Percentiles rank a stretch among this genome's conserved stretches.
phyloP scores from a whole-genome alignment of 352 stramenopile species.

The Globisporangium paroecandrum region DNA sequence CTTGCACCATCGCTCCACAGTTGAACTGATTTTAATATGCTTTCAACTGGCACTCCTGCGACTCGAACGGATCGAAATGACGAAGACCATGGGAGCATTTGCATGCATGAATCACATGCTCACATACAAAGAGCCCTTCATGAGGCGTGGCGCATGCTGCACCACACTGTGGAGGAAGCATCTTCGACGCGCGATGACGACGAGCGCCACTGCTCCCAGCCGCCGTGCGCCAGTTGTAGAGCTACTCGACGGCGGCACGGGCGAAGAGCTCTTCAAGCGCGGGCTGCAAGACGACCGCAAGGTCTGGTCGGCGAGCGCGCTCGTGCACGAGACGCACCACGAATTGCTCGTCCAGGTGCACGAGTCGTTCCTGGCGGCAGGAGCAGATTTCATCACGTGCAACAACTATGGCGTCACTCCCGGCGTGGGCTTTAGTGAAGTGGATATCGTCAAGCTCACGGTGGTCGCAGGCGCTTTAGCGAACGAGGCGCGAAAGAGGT shows the following conservation, averaged over 20 bases:
- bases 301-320: slow-evolving; percentile 86
- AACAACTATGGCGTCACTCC: slow-evolving; percentile 91
- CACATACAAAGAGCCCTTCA: not conserved
- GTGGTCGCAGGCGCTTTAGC: slow-evolving; percentile 57
- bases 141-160: not conserved
- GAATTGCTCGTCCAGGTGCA: slow-evolving; percentile 74
- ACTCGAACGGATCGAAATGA: no score
- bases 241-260: slow-evolving; percentile 87
- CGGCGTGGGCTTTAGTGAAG: slow-evolving; percentile 74
- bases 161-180: not conserved
- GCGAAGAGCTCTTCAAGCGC: slow-evolving; percentile 86
- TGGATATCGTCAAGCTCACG: slow-evolving; percentile 57
- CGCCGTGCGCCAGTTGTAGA: slow-evolving; percentile 15
- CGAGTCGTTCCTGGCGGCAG: slow-evolving; percentile 72
- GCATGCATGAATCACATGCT: no score
- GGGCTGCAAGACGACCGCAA: slow-evolving; percentile 84
- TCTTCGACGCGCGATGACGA: not conserved
- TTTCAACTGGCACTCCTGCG: no score
- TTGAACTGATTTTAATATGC: no score
- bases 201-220: not conserved
- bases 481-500: slow-evolving; percentile 29
- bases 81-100: no score
- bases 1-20: no score
- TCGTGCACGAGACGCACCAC: slow-evolving; percentile 74
- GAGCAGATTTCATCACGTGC: slow-evolving; percentile 80